Evolutionary conservation across 805 yeast genomes (phyloP).

Genomic region (Starmerella sp.): DNA sequence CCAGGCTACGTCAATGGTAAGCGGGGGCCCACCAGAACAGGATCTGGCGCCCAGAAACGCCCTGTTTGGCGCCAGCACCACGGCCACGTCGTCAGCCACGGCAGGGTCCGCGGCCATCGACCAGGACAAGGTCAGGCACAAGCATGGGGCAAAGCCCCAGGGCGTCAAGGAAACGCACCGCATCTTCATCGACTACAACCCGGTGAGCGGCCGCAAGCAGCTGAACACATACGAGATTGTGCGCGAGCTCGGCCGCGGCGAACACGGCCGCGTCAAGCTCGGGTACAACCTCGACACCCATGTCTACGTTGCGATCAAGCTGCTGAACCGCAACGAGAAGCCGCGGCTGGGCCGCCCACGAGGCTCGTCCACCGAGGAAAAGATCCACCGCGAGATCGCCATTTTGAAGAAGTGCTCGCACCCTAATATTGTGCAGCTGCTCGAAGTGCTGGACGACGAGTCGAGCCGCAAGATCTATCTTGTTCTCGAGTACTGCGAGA

Average conservation of each 20-base stretch:
- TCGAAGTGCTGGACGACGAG: slow-evolving; percentile 80
- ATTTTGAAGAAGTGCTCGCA: slow-evolving; percentile 87
- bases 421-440: slow-evolving; percentile 79
- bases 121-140: background rate
- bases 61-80: background rate
- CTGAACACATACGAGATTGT: slow-evolving; percentile 84
- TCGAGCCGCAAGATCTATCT: slow-evolving; percentile 75
- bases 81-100: background rate
- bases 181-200: slow-evolving; percentile 79
- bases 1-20: background rate
- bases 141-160: slow-evolving; percentile 8
- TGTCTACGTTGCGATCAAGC: slow-evolving; percentile 77
- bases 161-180: slow-evolving; percentile 71
- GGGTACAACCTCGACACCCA: slow-evolving; percentile 58
- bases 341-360: slow-evolving; percentile 42
- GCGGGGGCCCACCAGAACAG: background rate
- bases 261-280: slow-evolving; percentile 94
- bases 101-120: background rate
- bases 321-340: slow-evolving; percentile 64
- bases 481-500: slow-evolving; percentile 78
- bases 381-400: slow-evolving; percentile 76
- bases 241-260: slow-evolving; percentile 86
- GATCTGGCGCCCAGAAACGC: background rate
- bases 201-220: slow-evolving; percentile 56
- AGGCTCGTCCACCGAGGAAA: slow-evolving; percentile 47